Conservation (phyloP, 2,329 filamentous ascomycete genomes). For the Pseudocercospora pini-densiflorae region DNA sequence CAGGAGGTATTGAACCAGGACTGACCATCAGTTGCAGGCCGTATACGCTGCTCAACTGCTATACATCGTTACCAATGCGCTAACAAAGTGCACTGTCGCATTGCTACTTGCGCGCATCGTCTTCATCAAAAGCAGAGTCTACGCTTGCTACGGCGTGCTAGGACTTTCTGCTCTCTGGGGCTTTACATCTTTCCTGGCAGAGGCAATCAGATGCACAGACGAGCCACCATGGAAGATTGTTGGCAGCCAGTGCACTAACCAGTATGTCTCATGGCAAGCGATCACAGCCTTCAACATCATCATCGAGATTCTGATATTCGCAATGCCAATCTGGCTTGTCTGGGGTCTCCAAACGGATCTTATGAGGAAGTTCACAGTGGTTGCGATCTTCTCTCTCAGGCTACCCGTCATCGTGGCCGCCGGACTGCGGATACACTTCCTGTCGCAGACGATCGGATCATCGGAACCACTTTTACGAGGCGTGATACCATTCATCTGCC, state of each 20-base stretch:
- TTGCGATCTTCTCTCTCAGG: constrained; percentile 30
- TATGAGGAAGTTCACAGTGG: constrained; percentile 26
- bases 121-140: constrained; percentile 28
- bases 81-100: constrained; percentile 32
- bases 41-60: constrained; percentile 31
- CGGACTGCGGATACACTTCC: constrained; percentile 25
- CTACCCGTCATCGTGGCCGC: constrained; percentile 27
- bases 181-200: constrained; percentile 23
- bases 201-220: constrained; percentile 25
- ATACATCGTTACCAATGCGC: constrained; percentile 29
- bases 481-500: constrained; percentile 30
- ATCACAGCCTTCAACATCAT: constrained; percentile 31
- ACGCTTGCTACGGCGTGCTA: constrained; percentile 28
- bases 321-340: constrained; percentile 32
- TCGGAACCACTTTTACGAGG: constrained; percentile 24
- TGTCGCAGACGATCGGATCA: constrained; percentile 18
- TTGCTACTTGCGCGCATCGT: constrained; percentile 33
- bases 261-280: constrained; percentile 26
- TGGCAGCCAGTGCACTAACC: constrained; percentile 24
- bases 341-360: constrained; percentile 29
- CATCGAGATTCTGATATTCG: constrained; percentile 30
- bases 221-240: constrained; percentile 25
- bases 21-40: constrained; percentile 17
- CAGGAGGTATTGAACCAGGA: background rate
- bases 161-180: constrained; percentile 26